Evolutionary conservation across 2,329 filamentous ascomycete species (phyloP).

Genomic region (Karstenula rhodostoma): DNA sequence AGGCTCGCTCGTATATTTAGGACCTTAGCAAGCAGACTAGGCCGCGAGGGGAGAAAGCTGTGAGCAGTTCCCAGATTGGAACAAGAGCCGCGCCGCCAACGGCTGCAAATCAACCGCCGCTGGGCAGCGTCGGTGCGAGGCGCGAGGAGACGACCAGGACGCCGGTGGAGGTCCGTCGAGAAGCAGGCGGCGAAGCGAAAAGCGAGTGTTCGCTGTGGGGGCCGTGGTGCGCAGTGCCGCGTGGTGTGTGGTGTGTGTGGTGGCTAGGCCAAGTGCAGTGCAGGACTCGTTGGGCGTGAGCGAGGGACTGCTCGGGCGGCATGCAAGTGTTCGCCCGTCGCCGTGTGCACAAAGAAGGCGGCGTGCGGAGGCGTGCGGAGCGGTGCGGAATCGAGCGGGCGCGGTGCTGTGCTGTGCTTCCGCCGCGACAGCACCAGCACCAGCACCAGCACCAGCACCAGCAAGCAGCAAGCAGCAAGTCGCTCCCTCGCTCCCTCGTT

Average conservation of each 20-base stretch:
- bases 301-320: not conserved
- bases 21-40: constrained; percentile 12
- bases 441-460: no score
- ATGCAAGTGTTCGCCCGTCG: not conserved
- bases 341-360: not conserved
- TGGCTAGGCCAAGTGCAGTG: constrained; percentile 8
- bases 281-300: constrained; percentile 1
- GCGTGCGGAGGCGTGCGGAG: not conserved
- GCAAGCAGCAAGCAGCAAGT: no score
- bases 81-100: constrained; percentile 6
- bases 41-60: constrained; percentile 7
- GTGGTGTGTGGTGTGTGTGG: no score
- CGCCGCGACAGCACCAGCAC: no score
- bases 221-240: not conserved
- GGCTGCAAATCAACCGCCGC: constrained; percentile 3
- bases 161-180: not conserved
- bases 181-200: not conserved
- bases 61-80: not conserved
- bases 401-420: not conserved
- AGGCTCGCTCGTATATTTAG: constrained; percentile 12
- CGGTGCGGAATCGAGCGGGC: not conserved
- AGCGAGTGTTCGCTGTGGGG: constrained; percentile 6
- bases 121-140: not conserved
- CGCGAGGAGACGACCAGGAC: not conserved
- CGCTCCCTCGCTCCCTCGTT: not conserved